phyloP scores from a whole-genome alignment of 805 yeast genomes.

The Yarrowia sp. region DNA sequence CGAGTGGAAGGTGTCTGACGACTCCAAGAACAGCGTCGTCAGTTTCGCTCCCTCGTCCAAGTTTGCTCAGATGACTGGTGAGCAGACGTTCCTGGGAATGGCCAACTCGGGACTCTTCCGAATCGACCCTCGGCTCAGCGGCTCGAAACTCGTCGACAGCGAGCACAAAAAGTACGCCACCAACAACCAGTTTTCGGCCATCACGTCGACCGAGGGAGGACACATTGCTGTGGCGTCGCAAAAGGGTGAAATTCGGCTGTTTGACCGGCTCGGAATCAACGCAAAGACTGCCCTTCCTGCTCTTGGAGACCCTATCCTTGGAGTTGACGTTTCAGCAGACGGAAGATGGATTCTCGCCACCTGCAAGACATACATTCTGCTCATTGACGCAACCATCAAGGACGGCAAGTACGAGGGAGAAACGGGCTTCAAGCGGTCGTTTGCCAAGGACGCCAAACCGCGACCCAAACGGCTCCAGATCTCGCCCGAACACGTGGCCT shows the following conservation, averaged over 20 bases:
- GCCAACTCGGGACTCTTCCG: slow-evolving; percentile 70
- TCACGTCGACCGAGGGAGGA: slow-evolving; percentile 78
- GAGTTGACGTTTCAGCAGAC: slow-evolving; percentile 74
- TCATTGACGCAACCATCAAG: slow-evolving; percentile 70
- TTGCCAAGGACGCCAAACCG: slow-evolving; percentile 70
- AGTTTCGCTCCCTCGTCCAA: slow-evolving; percentile 74
- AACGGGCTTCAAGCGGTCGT: slow-evolving; percentile 69
- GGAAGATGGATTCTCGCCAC: slow-evolving; percentile 86
- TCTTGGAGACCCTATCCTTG: slow-evolving; percentile 74
- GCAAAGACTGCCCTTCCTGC: slow-evolving; percentile 86
- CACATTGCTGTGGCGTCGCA: slow-evolving; percentile 76
- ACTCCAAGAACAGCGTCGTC: slow-evolving; percentile 53
- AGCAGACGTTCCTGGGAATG: slow-evolving; percentile 76
- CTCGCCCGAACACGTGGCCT: slow-evolving; percentile 74
- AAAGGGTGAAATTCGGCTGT: slow-evolving; percentile 78
- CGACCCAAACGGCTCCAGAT: slow-evolving; percentile 71
- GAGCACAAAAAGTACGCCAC: slow-evolving; percentile 63
- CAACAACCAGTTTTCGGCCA: slow-evolving; percentile 61
- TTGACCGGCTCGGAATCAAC: slow-evolving; percentile 71
- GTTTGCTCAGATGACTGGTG: slow-evolving; percentile 74
- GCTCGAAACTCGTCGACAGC: slow-evolving; percentile 64
- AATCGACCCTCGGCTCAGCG: slow-evolving; percentile 77
- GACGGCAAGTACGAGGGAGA: slow-evolving; percentile 65
- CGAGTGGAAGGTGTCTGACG: slow-evolving; percentile 70
- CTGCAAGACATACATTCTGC: slow-evolving; percentile 70